Base-by-base conservation (phyloP, 768 basidiomycete genomes). In the Agaricus subrufescens region DNA sequence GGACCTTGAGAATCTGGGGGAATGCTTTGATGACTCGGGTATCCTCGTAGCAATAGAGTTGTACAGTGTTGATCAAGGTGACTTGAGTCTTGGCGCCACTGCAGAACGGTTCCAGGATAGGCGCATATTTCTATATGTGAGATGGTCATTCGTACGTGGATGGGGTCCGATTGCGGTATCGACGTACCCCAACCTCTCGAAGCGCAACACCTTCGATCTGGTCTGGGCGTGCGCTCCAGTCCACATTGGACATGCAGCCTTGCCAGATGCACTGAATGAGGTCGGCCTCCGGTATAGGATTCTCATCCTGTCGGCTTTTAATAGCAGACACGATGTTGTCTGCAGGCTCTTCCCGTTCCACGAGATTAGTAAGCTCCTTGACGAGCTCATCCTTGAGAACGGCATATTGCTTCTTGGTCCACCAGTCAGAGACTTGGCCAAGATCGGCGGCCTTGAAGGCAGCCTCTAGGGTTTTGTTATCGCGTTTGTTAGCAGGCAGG, bases 1-100 rank as follows among this genome's bases (percentile, higher is more conserved):
- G 29, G 51, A 81, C 93, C 79, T 98, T 97, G 60, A 99, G 79
- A 69, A 98, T 89, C 66, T 94, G 91, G 46, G 93, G 87, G 79
- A 99, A 98, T 7, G 93, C 81, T 69, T 94, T 94, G 73, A 94
- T 95, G 66, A 96, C 82, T 56, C 91, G 89, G 26, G 94, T 95
- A 66, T 98, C 93, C 73, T 96, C 93, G 71, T 98, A 97, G 71
- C 92, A 95, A 75, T 96, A 91, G 61, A 92, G 80, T 75, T 99
- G 96, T 5, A 96, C 92, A 50, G 88, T 83, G 70, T 98, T 98
- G 73, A 99, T 94, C 53, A 99, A 82, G 31, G 90, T 85, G 38
- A 99, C 91, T 73, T 99, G 85, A 23, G 91, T 90, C 72, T 95
- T 95, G 19, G 93, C 83, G 52, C 86, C 84, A 58, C 84, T 81